A percentile compares a stretch with the other conserved stretches of the same genome.
phyloP scores from a whole-genome alignment of 345 rosid genomes.

The Arabis alpina region DNA sequence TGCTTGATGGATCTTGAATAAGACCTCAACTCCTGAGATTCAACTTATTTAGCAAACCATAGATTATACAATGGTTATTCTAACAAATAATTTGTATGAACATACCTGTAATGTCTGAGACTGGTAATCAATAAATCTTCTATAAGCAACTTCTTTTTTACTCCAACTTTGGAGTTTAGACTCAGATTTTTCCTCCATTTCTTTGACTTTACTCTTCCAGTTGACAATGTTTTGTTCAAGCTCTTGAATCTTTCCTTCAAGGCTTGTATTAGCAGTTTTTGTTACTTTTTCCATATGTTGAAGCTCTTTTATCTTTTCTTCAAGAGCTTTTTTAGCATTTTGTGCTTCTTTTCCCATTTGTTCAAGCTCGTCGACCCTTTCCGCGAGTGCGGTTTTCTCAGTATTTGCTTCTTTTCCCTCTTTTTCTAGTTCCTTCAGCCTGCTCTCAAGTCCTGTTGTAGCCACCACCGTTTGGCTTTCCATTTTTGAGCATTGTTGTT shows the following conservation, averaged over 20 bases:
- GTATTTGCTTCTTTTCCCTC: conserved; percentile 57
- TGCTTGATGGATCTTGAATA: conserved; percentile 66
- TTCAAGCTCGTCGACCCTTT: conserved; percentile 59
- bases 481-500: conserved; percentile 53
- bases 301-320: conserved; percentile 56
- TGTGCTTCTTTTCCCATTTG: conserved; percentile 64
- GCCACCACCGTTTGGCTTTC: conserved; percentile 62
- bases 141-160: conserved; percentile 54
- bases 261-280: conserved; percentile 49
- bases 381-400: conserved; percentile 48
- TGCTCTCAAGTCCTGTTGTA: conserved; percentile 50
- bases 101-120: conserved; percentile 62
- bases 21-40: conserved; percentile 62
- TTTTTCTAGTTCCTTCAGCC: conserved; percentile 60
- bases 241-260: conserved; percentile 55
- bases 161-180: conserved; percentile 53
- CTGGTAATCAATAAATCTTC: conserved; percentile 51
- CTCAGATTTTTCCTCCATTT: conserved; percentile 53
- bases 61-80: conserved; percentile 6
- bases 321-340: conserved; percentile 46
- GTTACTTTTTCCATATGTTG: conserved; percentile 64
- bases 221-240: conserved; percentile 51
- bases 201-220: conserved; percentile 53
- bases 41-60: conserved; percentile 20
- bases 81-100: conserved; percentile 5